These are phyloP conservation scores for Pisolithus albus DNA, from an alignment of 768 basidiomycete genomes.

Conservation along the genomic window DNA sequence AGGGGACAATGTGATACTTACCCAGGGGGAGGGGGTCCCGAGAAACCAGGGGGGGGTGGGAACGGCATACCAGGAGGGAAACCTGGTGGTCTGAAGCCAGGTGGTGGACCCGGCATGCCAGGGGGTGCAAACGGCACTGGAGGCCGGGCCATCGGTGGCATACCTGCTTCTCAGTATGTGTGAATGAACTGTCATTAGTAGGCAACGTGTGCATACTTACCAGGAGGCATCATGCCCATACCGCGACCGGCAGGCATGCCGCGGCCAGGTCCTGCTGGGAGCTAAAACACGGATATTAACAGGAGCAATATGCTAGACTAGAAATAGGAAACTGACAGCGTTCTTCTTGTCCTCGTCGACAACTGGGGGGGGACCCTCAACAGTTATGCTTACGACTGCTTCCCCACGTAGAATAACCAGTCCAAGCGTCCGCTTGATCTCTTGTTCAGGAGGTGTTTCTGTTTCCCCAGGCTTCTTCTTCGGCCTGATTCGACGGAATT, in stretches of 20 bases:
- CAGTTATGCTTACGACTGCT: slow-evolving; percentile 88
- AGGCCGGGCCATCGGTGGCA: slow-evolving; percentile 56
- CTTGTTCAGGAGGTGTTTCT: slow-evolving; percentile 73
- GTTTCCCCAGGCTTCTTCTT: slow-evolving; percentile 84
- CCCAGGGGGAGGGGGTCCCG: slow-evolving; percentile 82
- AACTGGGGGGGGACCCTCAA: slow-evolving; percentile 92
- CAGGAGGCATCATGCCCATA: slow-evolving; percentile 90
- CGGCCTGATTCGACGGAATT: slow-evolving; percentile 85
- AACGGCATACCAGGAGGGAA: slow-evolving; percentile 79
- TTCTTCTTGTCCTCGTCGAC: slow-evolving; percentile 87
- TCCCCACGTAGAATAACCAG: slow-evolving; percentile 95
- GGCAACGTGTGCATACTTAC: slow-evolving; percentile 37
- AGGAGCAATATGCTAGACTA: slow-evolving; percentile 5
- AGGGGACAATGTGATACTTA: slow-evolving; percentile 31
- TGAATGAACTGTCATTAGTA: slow-evolving; percentile 11
- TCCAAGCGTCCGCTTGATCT: slow-evolving; percentile 95
- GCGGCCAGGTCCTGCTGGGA: slow-evolving; percentile 84
- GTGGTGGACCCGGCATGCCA: slow-evolving; percentile 82
- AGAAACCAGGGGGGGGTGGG: slow-evolving; percentile 75
- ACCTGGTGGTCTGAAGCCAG: slow-evolving; percentile 78
- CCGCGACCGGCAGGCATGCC: slow-evolving; percentile 96
- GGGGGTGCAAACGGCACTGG: slow-evolving; percentile 58
- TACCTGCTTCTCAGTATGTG: slow-evolving; percentile 41
- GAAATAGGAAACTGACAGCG: slow-evolving; percentile 41
- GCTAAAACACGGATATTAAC: slow-evolving; percentile 36